Percentiles rank a stretch among this genome's conserved stretches.
Conservation (phyloP, 345 rosid species). For the Eucalyptus erythrocorys region DNA sequence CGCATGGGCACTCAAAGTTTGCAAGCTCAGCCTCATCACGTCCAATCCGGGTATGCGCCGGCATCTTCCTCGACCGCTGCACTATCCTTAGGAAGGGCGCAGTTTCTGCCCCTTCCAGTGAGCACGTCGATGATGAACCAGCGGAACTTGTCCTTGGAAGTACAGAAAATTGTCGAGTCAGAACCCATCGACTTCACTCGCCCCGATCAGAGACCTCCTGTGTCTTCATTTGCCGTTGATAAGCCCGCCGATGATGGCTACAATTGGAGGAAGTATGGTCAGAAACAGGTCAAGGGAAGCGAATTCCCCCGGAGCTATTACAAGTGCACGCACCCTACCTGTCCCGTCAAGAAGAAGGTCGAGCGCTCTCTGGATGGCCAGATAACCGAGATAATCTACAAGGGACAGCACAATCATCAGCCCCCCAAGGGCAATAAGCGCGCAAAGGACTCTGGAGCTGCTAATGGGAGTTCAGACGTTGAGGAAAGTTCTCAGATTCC, state of each 20-base stretch:
- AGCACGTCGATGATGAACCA: constrained; percentile 1
- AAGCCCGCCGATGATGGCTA: constrained; percentile 93
- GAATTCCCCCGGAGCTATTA: constrained; percentile 97
- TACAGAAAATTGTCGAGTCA: constrained; percentile 10
- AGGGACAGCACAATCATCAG: constrained; percentile 89
- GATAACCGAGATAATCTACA: constrained; percentile 87
- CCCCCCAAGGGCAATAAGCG: constrained; percentile 58
- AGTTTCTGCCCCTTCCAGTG: constrained; percentile 2
- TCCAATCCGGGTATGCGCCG: constrained; percentile 29
- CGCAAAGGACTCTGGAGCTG: constrained; percentile 29
- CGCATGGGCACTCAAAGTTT: constrained; percentile 59
- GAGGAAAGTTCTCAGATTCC: constrained; percentile 11
- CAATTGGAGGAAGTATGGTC: constrained; percentile 95
- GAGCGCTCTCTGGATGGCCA: constrained; percentile 86
- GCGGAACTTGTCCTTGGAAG: constrained; percentile 14
- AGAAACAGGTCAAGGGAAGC: constrained; percentile 92
- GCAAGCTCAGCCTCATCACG: constrained; percentile 31
- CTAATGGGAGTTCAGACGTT: constrained; percentile 3
- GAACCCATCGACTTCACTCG: constrained; percentile 10
- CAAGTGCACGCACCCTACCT: constrained; percentile 69
- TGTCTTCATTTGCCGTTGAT: constrained; percentile 24
- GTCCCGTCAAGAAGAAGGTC: constrained; percentile 87
- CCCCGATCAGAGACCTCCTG: constrained; percentile 32
- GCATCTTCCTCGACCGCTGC: constrained; percentile 10
- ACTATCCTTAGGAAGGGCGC: constrained; percentile 3